Base-by-base conservation (phyloP, 371 early-diverging fungal genomes). In the Rhizopus microsporus region DNA sequence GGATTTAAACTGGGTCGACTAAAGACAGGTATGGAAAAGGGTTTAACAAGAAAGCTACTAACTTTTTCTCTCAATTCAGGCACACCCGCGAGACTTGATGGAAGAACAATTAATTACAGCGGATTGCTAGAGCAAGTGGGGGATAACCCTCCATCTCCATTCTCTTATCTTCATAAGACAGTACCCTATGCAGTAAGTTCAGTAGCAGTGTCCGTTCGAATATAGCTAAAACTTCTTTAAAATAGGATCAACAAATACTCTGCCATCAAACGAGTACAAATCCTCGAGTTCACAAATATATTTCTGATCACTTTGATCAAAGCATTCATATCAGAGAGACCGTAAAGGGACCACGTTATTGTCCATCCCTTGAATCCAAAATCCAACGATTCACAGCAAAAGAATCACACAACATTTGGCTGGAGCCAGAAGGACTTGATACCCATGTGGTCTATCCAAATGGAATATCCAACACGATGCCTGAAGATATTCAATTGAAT, bases 301-400 rank as follows among this genome's bases (percentile, higher is more conserved):
- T 93, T 51, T 70, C 80, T 4, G 78, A 88, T 38, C 84, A 93
- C 68, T 78, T 93, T 49, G 86, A 91, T 68, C 74, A 86, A 63
- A 89, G 87, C 37, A 88, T 93, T 38, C 93, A 93, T 65, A 91
- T 93, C 39, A 74, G 90, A 15, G 93, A 93, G 57, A 89, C 89
- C 0, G 89, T 93, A 29, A 86, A 86, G 42, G 93, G 93, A 0
- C 93, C 93, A n/a, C 78, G 93, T 7, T 93, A 93, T 58, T 93
- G 93, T 44, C 93, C 93, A 4, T 91, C 92, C 6, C 75, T 93
- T 33, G 93, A 93, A 67, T 84, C 89, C 52, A 93, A 93, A 69
- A 82, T 93, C 23, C 82, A 86, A 54, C 78, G 93, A 10, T 93
- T 93, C 51, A 68, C 75, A 15, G 75, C 84, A 15, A 86, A 88